These are phyloP conservation scores for Elaeagnus macrophylla DNA, from an alignment of 306 rosid genomes.

Conservation along the genomic window DNA sequence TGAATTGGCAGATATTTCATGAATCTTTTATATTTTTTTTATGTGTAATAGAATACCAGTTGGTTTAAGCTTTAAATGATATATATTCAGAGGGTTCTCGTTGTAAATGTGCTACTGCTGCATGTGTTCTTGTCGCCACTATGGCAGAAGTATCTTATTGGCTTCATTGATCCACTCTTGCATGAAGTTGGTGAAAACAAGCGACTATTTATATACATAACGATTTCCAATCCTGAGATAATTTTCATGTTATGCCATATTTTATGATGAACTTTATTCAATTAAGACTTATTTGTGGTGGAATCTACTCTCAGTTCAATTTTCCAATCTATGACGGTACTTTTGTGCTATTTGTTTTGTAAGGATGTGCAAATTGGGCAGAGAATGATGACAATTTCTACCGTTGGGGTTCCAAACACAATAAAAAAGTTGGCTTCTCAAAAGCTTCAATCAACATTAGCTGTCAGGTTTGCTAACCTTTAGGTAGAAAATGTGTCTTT, in stretches of 20 bases:
- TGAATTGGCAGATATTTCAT: constrained; percentile 16
- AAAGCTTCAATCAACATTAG: constrained; percentile 95
- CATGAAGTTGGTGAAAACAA: too few species aligned
- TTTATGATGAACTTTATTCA: too few species aligned
- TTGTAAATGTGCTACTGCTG: neutral
- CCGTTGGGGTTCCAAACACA: constrained; percentile 97
- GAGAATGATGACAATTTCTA: constrained; percentile 94
- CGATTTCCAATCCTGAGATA: too few species aligned
- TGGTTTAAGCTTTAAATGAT: neutral
- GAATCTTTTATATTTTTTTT: neutral
- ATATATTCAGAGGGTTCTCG: neutral
- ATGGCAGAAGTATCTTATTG: too few species aligned
- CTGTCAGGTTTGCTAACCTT: constrained; percentile 60
- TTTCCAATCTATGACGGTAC: neutral
- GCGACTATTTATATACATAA: too few species aligned
- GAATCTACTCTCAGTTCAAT: neutral
- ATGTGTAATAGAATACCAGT: neutral
- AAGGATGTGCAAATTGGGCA: constrained; percentile 94
- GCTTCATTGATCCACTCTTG: too few species aligned
- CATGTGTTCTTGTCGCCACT: too few species aligned
- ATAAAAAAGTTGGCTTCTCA: constrained; percentile 80
- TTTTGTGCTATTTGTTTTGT: constrained; percentile 11
- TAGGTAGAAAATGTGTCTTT: neutral
- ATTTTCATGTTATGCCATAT: too few species aligned
- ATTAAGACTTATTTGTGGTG: neutral